Evolutionary conservation across 805 yeast genomes (phyloP), one percentile per base, ranked within the genome.

Genomic region (Zygotorulaspora chibaensis): DNA sequence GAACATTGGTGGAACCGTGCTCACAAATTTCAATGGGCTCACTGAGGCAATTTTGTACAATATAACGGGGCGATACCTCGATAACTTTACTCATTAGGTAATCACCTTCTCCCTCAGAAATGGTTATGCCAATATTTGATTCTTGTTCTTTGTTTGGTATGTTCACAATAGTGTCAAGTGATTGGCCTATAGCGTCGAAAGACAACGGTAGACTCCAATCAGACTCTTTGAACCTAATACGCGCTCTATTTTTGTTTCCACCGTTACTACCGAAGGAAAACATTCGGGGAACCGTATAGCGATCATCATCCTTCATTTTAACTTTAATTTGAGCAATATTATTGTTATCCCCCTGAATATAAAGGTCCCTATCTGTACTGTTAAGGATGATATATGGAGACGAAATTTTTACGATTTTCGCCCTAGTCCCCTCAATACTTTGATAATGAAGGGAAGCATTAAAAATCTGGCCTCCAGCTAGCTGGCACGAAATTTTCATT

Each of bases 171-270:
- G 77, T 69, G 45, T 81, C 96, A 35, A 77, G 74, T 1, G 81
- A 71, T 52, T 89, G 91, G 0, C 99, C 99, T 45, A 91, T 76
- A 3, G 96, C 95, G 60, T 90, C 96, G 57, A 93, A 81, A 61
- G 95, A 83, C 39, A 87, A 70, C 1, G 87, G 86, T 1, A 71
- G 62, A 52, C 96, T 84, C 77, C 86, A 77, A 6, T 73, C 71
- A 0, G 96, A 83, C 44, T 84, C 86, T 0, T 77, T 84, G 16
- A 87, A 73, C 48, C 76, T 75, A 6, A 90, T 56, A 20, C 75
- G 58, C 0, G 90, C 95, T 47, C 95, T 72, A 55, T 84, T 83
- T 35, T 73, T 76, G 23, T 81, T 75, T 40, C 79, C 83, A 9
- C 67, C 68, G 28, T 74, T 76, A 11, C 69, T 70, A 18, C 79